Percentiles rank a stretch among this genome's conserved stretches.
Conservation (phyloP, 1,139 yeast species). For the Candida buenavistaensis region DNA sequence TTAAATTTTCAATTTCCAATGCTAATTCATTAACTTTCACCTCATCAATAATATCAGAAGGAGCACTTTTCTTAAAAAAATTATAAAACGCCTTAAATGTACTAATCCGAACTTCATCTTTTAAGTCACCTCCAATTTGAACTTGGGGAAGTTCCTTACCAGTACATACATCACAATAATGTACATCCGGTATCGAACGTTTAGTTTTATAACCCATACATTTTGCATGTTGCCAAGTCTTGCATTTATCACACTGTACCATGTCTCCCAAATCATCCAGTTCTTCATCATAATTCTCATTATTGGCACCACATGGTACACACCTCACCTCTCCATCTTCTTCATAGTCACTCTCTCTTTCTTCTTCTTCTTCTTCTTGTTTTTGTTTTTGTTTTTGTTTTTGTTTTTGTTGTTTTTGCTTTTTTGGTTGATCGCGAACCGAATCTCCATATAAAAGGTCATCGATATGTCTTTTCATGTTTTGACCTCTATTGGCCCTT, state of each 20-base stretch:
- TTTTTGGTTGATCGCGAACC: conserved; percentile 12
- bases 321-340: conserved; percentile 61
- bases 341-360: conserved; percentile 24
- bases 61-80: conserved; percentile 44
- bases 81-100: conserved; percentile 41
- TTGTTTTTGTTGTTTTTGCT: conserved; percentile 15
- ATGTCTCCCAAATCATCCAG: conserved; percentile 61
- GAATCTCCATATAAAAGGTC: conserved; percentile 13
- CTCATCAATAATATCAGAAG: conserved; percentile 28
- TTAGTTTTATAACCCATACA: conserved; percentile 58
- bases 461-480: conserved; percentile 30
- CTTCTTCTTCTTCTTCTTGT: conserved; percentile 13
- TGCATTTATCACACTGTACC: conserved; percentile 74
- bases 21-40: conserved; percentile 40
- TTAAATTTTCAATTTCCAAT: conserved; percentile 40
- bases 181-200: conserved; percentile 30
- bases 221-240: conserved; percentile 81
- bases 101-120: conserved; percentile 32
- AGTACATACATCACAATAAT: conserved; percentile 34
- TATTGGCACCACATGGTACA: conserved; percentile 62
- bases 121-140: conserved; percentile 18
- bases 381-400: conserved; percentile 16
- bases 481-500: conserved; percentile 43
- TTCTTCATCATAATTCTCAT: conserved; percentile 60
- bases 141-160: conserved; percentile 7